A percentile compares a stretch with the other conserved stretches of the same genome.
Conservation (phyloP, 2,329 filamentous ascomycete species). For the Penicillium expansum region DNA sequence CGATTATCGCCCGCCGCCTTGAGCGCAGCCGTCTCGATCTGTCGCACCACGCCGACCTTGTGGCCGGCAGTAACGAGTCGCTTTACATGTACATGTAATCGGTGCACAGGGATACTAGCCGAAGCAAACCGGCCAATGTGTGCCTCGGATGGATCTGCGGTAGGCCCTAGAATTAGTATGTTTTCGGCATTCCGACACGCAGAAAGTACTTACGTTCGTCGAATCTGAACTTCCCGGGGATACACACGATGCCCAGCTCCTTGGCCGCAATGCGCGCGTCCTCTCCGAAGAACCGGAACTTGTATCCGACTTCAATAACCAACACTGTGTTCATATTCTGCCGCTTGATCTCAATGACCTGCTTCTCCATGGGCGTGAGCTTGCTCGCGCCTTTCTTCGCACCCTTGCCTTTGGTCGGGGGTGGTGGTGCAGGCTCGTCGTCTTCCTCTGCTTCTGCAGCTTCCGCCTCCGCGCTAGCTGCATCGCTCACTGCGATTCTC, state of each 20-base stretch:
- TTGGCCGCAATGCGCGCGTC: constrained; percentile 87
- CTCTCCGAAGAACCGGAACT: constrained; percentile 95
- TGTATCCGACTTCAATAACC: constrained; percentile 95
- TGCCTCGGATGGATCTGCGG: constrained; percentile 75
- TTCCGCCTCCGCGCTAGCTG: constrained; percentile 53
- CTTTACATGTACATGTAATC: constrained; percentile 90
- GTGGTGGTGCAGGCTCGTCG: constrained; percentile 46
- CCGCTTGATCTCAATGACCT: constrained; percentile 89
- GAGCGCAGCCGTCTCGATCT: constrained; percentile 90
- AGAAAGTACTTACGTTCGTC: constrained; percentile 68
- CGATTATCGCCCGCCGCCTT: constrained; percentile 95
- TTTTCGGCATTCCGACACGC: background rate
- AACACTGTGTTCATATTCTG: constrained; percentile 86
- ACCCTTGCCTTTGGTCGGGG: constrained; percentile 46
- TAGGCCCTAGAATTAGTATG: constrained; percentile 17
- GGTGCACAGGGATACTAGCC: constrained; percentile 89
- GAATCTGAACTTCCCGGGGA: constrained; percentile 90
- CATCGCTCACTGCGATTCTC: constrained; percentile 56
- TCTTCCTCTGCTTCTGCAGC: constrained; percentile 59
- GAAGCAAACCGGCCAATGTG: constrained; percentile 91
- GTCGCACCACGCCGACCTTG: constrained; percentile 92
- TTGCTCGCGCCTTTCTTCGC: constrained; percentile 75
- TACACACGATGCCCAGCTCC: constrained; percentile 91
- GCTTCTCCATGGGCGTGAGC: constrained; percentile 89
- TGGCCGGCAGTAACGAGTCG: constrained; percentile 86